Conservation (phyloP, 306 rosid species). For the Cucurbita maxima region DNA sequence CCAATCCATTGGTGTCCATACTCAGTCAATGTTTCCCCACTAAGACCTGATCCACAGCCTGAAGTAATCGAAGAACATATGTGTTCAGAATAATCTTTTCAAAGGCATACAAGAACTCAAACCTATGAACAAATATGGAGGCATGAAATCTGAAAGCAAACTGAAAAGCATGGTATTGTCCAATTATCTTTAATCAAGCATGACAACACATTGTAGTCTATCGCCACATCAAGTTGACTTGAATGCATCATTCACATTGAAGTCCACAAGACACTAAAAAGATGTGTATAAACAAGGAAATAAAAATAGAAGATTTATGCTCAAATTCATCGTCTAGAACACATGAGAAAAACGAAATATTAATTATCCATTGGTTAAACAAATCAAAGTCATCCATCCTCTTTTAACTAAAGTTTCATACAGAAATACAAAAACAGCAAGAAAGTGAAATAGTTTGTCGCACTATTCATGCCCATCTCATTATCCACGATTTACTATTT, state of each 20-base stretch:
- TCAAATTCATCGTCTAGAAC: neutral
- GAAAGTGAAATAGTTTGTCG: neutral
- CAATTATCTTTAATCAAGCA: neutral
- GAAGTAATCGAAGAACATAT: neutral
- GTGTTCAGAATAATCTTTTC: neutral
- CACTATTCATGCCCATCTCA: neutral
- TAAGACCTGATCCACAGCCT: conserved; percentile 97
- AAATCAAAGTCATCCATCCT: neutral
- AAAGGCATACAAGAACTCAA: neutral
- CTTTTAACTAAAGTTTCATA: neutral
- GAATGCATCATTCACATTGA: neutral
- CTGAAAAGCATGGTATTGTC: neutral
- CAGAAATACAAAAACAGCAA: neutral
- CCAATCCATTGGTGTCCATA: conserved; percentile 90
- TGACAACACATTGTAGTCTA: neutral
- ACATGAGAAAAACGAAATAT: neutral
- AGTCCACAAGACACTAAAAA: neutral
- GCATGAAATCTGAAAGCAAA: neutral
- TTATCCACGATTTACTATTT: neutral
- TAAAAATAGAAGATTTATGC: neutral
- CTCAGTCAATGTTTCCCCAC: conserved; percentile 74
- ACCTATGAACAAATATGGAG: neutral
- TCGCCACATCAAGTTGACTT: neutral
- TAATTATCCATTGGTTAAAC: neutral
- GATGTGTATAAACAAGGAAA: neutral